Conservation (phyloP, 2,329 filamentous ascomycete species). For the Madurella mycetomatis region DNA sequence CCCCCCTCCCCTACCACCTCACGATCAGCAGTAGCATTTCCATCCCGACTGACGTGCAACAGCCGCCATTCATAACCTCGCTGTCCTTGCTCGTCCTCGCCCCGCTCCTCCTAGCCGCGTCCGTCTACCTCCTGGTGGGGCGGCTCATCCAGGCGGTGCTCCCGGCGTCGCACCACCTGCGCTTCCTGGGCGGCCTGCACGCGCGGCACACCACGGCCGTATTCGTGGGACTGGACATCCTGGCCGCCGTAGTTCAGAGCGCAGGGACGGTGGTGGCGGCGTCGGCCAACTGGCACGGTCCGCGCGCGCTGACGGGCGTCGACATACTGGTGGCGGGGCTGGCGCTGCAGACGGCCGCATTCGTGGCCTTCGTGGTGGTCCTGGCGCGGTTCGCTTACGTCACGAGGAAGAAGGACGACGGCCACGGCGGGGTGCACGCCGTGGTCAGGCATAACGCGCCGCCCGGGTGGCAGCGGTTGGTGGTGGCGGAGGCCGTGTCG, state of each 20-base stretch:
- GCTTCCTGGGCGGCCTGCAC: conserved; percentile 4
- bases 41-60: no score
- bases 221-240: conserved; percentile 43
- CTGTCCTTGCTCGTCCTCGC: conserved; percentile 32
- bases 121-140: conserved; percentile 49
- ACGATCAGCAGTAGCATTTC: no score
- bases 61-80: neutral
- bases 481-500: conserved; percentile 41
- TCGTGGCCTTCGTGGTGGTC: conserved; percentile 38
- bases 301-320: conserved; percentile 35
- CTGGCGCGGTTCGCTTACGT: conserved; percentile 37
- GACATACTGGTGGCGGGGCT: conserved; percentile 41
- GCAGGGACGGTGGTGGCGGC: conserved; percentile 42
- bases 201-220: conserved; percentile 39
- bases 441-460: conserved; percentile 27
- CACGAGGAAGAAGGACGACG: conserved; percentile 19
- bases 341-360: conserved; percentile 38
- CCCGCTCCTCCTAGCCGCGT: conserved; percentile 46
- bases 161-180: conserved; percentile 30
- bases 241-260: conserved; percentile 43
- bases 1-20: no score
- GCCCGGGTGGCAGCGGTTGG: conserved; percentile 35
- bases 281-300: conserved; percentile 40
- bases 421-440: no score
- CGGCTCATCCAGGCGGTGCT: conserved; percentile 38